Base-by-base conservation (phyloP, 805 yeast species). In the Torulaspora maleeae region DNA sequence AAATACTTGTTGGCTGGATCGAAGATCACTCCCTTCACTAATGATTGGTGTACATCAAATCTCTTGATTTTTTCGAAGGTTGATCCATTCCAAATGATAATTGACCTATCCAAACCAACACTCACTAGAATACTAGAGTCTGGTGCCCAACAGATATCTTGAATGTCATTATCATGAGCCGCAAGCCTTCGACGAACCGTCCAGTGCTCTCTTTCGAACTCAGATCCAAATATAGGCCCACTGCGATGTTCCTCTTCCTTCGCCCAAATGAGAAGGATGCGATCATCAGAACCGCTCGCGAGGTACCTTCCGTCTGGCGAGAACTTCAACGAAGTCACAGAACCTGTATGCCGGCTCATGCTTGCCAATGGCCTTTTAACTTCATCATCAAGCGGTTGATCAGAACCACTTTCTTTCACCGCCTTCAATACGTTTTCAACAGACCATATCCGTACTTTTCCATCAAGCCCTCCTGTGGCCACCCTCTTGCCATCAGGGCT, bases 1-100 rank as follows among this genome's bases (percentile, higher is more conserved):
- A 93, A 93, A 64, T 88, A 93, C 68, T 93, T 93, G 64, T 89
- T 89, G 2, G 99, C 99, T 0, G 99, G 99, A 63, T 93, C 99
- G 66, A 93, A 93, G 1, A 91, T 91, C 10, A 93, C 86, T 46
- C 99, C 98, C 66, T 93, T 93, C 22, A 93, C 97, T 69, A 86
- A 91, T 2, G 95, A 86, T 61, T 88, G 95, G 64, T 93, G 99
- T 17, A 89, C 83, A 59, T 91, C 97, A 56, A 88, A 86, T 27
- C 95, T 71, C 61, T 87, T 88, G 45, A 91, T 79, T 52, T 58
- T 87, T 78, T 67, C 93, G 95, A 72, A 93, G 0, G 96, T 91
- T 2, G 79, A 69, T 3, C 96, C 98, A 59, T 82, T 86, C 97
- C 98, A 93, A 10, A 93, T 82, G 37, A 91, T 86, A 43, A 93